phyloP scores from a whole-genome alignment of 2,329 filamentous ascomycete genomes.

The Hymenoscyphus infarciens region DNA sequence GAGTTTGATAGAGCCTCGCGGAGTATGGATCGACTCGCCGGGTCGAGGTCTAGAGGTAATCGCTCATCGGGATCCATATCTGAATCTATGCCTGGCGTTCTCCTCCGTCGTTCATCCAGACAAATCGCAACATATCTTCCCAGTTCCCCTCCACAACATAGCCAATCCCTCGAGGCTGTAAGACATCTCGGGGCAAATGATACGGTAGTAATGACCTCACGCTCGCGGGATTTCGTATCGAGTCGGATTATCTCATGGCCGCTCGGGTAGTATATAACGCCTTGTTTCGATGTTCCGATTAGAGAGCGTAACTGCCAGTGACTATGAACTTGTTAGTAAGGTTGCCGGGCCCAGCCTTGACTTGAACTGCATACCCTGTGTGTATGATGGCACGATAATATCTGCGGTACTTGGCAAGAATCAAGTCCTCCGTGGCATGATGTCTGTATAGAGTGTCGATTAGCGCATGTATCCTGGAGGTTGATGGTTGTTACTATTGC shows the following conservation, averaged over 20 bases:
- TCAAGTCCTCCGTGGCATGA: slow-evolving; percentile 62
- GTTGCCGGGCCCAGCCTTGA: background rate
- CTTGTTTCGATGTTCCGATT: slow-evolving; percentile 73
- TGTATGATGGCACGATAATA: slow-evolving; percentile 66
- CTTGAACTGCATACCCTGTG: slow-evolving; percentile 52
- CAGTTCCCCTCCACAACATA: slow-evolving; percentile 84
- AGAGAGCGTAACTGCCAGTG: slow-evolving; percentile 90
- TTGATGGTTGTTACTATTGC: background rate
- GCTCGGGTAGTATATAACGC: slow-evolving; percentile 81
- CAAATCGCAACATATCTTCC: slow-evolving; percentile 65
- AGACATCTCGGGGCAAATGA: slow-evolving; percentile 79
- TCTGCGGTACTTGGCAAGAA: slow-evolving; percentile 57
- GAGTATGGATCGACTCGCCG: slow-evolving; percentile 23
- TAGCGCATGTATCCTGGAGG: background rate
- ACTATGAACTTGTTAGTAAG: slow-evolving; percentile 40
- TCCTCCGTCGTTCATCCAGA: slow-evolving; percentile 23
- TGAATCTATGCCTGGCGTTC: background rate
- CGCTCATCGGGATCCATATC: slow-evolving; percentile 52
- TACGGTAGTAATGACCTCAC: slow-evolving; percentile 68
- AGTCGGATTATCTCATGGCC: slow-evolving; percentile 69
- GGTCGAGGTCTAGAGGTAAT: slow-evolving; percentile 49
- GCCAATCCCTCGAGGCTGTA: slow-evolving; percentile 80
- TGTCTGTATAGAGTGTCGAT: slow-evolving; percentile 43
- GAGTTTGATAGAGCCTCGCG: slow-evolving; percentile 12
- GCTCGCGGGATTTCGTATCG: slow-evolving; percentile 65